A percentile compares a stretch with the other conserved stretches of the same genome.
Conservation (phyloP, 805 yeast species). For the Naumovozyma dairenensis region DNA sequence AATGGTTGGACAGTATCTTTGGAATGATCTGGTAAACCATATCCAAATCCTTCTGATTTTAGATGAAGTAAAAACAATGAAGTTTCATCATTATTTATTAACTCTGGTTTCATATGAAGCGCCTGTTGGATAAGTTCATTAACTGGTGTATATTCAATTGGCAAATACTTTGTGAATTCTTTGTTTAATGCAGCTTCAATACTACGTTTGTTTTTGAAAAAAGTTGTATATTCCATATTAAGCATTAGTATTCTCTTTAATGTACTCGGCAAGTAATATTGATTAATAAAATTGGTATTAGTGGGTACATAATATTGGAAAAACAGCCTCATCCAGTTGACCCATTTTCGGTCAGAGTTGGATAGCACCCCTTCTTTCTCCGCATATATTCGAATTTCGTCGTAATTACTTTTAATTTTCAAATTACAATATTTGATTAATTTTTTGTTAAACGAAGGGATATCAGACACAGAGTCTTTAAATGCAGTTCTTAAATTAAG, state of each 20-base stretch:
- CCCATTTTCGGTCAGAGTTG: background rate
- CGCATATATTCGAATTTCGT: background rate
- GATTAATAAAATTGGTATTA: background rate
- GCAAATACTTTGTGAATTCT: background rate
- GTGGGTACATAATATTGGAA: background rate
- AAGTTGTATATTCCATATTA: background rate
- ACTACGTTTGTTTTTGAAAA: background rate
- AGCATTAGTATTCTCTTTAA: background rate
- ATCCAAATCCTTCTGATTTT: background rate
- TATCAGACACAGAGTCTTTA: background rate
- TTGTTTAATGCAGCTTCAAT: background rate
- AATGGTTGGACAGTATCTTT: slow-evolving; percentile 1
- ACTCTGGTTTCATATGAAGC: too few relatives aligned
- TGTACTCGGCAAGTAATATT: background rate
- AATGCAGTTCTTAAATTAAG: background rate
- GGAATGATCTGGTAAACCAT: background rate
- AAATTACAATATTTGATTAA: background rate
- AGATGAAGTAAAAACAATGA: too few relatives aligned
- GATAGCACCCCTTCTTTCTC: background rate
- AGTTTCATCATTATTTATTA: too few relatives aligned
- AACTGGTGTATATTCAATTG: background rate
- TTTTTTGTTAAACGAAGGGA: background rate
- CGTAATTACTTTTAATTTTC: background rate
- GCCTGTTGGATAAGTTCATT: too few relatives aligned
- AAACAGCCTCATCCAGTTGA: background rate